Percentiles rank a stretch among this genome's conserved stretches.
Evolutionary conservation across 805 yeast species (phyloP).

Genomic region (Maudiozyma bulderi): DNA sequence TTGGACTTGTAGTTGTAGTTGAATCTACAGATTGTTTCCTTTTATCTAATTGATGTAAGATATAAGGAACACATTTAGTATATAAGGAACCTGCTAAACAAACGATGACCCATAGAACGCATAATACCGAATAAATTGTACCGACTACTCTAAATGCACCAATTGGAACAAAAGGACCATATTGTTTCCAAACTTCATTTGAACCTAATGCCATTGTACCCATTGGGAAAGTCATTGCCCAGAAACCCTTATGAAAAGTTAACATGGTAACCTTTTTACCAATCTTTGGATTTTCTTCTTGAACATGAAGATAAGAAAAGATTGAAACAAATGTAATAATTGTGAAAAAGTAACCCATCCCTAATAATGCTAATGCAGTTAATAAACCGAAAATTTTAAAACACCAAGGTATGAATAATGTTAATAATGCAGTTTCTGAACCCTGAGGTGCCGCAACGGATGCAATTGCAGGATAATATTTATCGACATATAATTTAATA

Average conservation of each 20-base stretch:
- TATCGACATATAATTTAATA: conserved; percentile 17
- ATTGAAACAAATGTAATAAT: conserved; percentile 32
- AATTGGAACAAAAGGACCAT: conserved; percentile 32
- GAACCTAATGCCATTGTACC: conserved; percentile 70
- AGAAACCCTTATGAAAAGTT: conserved; percentile 45
- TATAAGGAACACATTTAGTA: neutral
- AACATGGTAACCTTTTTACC: conserved; percentile 20
- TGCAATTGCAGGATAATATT: conserved; percentile 9
- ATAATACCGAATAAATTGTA: conserved; percentile 47
- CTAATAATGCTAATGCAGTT: conserved; percentile 36
- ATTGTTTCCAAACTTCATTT: conserved; percentile 39
- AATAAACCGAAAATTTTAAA: conserved; percentile 31
- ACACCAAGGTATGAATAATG: conserved; percentile 22
- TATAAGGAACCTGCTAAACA: conserved; percentile 29
- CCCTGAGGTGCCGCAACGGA: neutral
- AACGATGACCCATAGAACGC: conserved; percentile 36
- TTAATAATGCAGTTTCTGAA: conserved; percentile 9
- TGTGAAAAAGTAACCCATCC: conserved; percentile 53
- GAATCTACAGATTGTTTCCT: neutral
- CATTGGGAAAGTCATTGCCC: conserved; percentile 87
- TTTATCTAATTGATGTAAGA: neutral
- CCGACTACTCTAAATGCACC: conserved; percentile 53
- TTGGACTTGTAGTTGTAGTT: neutral
- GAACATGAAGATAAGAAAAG: conserved; percentile 9
- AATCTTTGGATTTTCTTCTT: conserved; percentile 18